A percentile compares a stretch with the other conserved stretches of the same genome.
Conservation (phyloP, 805 yeast genomes). For the Yarrowia yakushimensis region DNA sequence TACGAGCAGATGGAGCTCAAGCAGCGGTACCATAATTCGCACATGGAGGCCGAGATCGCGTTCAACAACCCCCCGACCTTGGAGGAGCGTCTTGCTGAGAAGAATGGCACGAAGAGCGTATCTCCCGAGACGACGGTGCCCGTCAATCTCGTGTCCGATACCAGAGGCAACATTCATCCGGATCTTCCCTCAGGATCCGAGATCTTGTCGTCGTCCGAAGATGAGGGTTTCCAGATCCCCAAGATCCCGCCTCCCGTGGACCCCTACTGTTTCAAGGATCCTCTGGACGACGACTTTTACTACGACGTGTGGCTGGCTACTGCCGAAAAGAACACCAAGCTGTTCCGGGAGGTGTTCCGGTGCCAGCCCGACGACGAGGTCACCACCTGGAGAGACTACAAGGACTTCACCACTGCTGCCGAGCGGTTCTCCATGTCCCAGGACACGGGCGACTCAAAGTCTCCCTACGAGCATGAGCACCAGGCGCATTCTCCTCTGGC, state of each 20-base stretch:
- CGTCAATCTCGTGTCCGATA: background rate
- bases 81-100: background rate
- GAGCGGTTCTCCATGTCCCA: conserved; percentile 37
- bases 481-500: conserved; percentile 21
- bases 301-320: conserved; percentile 81
- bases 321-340: conserved; percentile 77
- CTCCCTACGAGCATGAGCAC: conserved; percentile 9
- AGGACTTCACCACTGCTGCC: conserved; percentile 49
- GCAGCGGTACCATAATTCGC: conserved; percentile 23
- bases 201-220: background rate
- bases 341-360: conserved; percentile 82
- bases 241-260: conserved; percentile 52
- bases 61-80: background rate
- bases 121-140: background rate
- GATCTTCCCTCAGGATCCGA: background rate
- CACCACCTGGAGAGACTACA: conserved; percentile 86
- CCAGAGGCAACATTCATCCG: background rate
- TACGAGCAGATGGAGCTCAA: conserved; percentile 28
- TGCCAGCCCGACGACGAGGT: conserved; percentile 94
- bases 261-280: conserved; percentile 88
- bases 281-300: conserved; percentile 73
- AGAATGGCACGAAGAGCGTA: background rate
- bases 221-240: conserved; percentile 29
- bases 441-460: conserved; percentile 39
- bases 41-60: conserved; percentile 15